Conservation (phyloP, 129 eudicot genomes). For the Logfia minima region DNA sequence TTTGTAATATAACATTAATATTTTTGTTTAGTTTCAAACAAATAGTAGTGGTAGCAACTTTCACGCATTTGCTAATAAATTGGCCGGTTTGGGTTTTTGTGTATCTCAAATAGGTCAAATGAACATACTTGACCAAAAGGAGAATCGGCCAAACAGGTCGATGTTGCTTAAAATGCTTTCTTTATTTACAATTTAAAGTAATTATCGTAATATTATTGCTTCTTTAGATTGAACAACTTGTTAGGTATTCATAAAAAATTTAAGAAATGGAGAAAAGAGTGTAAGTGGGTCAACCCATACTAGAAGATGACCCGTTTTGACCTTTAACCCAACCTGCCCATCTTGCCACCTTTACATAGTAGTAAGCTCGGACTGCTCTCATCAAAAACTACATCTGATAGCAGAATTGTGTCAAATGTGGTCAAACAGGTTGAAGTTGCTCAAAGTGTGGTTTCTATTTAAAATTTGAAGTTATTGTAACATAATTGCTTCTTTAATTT, state of each 20-base stretch:
- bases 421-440: background rate
- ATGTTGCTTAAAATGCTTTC: background rate
- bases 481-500: background rate
- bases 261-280: background rate
- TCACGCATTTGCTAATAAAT: too few species aligned
- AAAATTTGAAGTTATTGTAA: background rate
- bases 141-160: background rate
- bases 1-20: background rate
- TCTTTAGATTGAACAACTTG: background rate
- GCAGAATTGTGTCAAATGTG: constrained; percentile 25
- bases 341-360: background rate
- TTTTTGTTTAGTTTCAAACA: background rate
- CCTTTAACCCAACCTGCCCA: background rate
- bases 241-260: background rate
- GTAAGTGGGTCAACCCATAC: background rate
- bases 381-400: background rate
- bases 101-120: background rate
- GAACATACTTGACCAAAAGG: background rate
- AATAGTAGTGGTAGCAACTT: background rate
- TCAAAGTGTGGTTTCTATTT: too few species aligned
- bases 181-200: too few species aligned
- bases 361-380: background rate
- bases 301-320: background rate
- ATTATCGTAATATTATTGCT: background rate
- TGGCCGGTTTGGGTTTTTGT: background rate